Base-by-base conservation (phyloP, 2,329 filamentous ascomycete genomes). In the Seiridium cupressi region DNA sequence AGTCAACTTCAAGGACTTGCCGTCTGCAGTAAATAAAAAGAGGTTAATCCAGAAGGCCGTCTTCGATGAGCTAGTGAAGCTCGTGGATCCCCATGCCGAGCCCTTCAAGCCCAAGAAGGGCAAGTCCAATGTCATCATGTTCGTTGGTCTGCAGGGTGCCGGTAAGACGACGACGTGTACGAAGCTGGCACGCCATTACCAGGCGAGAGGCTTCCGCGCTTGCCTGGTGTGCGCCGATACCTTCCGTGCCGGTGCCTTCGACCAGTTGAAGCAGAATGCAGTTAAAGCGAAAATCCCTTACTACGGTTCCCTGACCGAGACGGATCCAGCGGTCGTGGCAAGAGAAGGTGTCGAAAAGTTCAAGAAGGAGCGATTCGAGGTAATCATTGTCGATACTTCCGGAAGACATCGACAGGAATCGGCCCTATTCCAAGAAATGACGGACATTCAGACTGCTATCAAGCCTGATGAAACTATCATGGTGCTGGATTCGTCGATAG, bases 251-350 rank as follows among this genome's bases (percentile, higher is more conserved):
- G 95, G 95, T 81, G 95, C 95, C 47, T 99, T 99, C 68, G 95
- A 99, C 73, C 95, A 99, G 79, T 77, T 99, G 74, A 98, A 98
- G 80, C 95, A 99, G 79, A 99, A 99, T 74, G 95, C 95, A 1
- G 98, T 93, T 40, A 99, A 98, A 76, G 95, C 95, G 55, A 98
- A 98, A 80, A 98, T 99, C 57, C 95, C 95, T 8, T 99, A 99
- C 83, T 99, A 96, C 74, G 95, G 95, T 69, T 96, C 92, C 60
- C 82, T 99, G 65, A 99, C 94, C 3, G 93, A 99, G 79, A 97
- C 93, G 6, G 95, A 99, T 72, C 95, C 95, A 0, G 93, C 94
- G 0, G 89, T 93, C 5, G 95, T 99, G 18, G 94, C 95, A 0
- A 86, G 88, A n/a, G 93, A 97, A 67, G 95, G 95, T 78, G 95